A percentile compares a stretch with the other conserved stretches of the same genome.
Evolutionary conservation across 2,329 filamentous ascomycete species (phyloP).

Genomic region (Trematosphaeria pertusa): DNA sequence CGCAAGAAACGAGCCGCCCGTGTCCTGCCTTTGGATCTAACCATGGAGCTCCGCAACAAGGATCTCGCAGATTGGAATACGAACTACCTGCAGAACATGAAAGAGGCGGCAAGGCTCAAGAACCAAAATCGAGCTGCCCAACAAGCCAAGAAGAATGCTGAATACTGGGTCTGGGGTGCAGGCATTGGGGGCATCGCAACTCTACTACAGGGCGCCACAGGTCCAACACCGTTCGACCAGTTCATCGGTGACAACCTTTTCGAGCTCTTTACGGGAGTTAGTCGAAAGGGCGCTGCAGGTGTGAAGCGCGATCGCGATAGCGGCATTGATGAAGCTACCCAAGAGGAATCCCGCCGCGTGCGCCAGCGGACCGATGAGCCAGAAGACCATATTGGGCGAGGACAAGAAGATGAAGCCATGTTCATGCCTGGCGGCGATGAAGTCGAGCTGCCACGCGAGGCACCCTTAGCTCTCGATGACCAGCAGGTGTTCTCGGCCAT

Average conservation of each 20-base stretch:
- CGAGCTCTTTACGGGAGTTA: conserved; percentile 53
- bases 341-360: conserved; percentile 41
- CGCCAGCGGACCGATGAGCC: conserved; percentile 40
- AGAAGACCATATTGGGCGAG: conserved; percentile 43
- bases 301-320: conserved; percentile 45
- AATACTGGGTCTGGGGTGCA: conserved; percentile 64
- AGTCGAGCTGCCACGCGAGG: conserved; percentile 75
- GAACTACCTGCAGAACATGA: conserved; percentile 69
- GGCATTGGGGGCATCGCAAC: conserved; percentile 63
- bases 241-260: conserved; percentile 66
- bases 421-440: conserved; percentile 48
- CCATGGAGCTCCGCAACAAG: conserved; percentile 61
- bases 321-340: conserved; percentile 42
- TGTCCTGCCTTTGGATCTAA: conserved; percentile 56
- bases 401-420: conserved; percentile 43
- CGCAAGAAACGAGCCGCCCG: conserved; percentile 48
- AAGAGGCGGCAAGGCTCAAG: conserved; percentile 54
- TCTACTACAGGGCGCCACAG: conserved; percentile 51
- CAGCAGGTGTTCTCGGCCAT: conserved; percentile 69
- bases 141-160: conserved; percentile 68
- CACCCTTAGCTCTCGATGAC: conserved; percentile 70
- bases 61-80: conserved; percentile 65
- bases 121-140: conserved; percentile 48
- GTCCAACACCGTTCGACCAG: conserved; percentile 60
- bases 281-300: conserved; percentile 27